Percentiles rank a stretch among this genome's conserved stretches.
Evolutionary conservation across 1,284 basidiomycete genomes (phyloP).

Genomic region (Trametes sp.): DNA sequence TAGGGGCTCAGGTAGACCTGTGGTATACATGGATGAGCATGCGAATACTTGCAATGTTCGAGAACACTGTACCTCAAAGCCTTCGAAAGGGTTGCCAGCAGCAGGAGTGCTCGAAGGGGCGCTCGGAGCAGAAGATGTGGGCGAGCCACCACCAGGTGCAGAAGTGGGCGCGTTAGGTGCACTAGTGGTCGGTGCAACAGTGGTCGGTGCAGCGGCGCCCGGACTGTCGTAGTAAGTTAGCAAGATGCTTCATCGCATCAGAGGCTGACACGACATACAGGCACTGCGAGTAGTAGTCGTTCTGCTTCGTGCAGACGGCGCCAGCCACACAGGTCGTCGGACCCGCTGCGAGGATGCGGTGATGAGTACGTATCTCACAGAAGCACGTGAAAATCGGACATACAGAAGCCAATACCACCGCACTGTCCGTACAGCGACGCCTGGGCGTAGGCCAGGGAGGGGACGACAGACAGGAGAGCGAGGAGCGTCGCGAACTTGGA

Average conservation of each 20-base stretch:
- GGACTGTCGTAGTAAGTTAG: not conserved
- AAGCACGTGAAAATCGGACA: slow-evolving; percentile 28
- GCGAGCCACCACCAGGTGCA: slow-evolving; percentile 29
- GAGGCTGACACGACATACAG: slow-evolving; percentile 46
- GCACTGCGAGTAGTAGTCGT: slow-evolving; percentile 67
- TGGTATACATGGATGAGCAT: slow-evolving; percentile 34
- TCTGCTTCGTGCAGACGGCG: slow-evolving; percentile 48
- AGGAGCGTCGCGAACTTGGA: slow-evolving; percentile 57
- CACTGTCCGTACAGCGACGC: slow-evolving; percentile 56
- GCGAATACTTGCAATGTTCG: not conserved
- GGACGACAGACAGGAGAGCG: slow-evolving; percentile 54
- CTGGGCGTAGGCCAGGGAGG: slow-evolving; percentile 53
- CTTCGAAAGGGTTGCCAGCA: slow-evolving; percentile 61
- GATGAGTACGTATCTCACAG: slow-evolving; percentile 4
- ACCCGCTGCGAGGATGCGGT: slow-evolving; percentile 45
- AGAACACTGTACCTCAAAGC: slow-evolving; percentile 47
- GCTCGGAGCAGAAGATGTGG: slow-evolving; percentile 35
- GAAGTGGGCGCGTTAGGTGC: too few relatives aligned
- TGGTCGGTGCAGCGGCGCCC: slow-evolving; percentile 9
- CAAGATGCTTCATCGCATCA: too few relatives aligned
- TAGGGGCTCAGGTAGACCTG: slow-evolving; percentile 56
- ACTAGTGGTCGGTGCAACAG: slow-evolving; percentile 6
- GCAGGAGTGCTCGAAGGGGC: slow-evolving; percentile 43
- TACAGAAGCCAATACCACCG: slow-evolving; percentile 60
- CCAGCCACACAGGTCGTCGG: slow-evolving; percentile 53